phyloP scores from a whole-genome alignment of 2,329 filamentous ascomycete genomes.

The Lecanosticta acicola region DNA sequence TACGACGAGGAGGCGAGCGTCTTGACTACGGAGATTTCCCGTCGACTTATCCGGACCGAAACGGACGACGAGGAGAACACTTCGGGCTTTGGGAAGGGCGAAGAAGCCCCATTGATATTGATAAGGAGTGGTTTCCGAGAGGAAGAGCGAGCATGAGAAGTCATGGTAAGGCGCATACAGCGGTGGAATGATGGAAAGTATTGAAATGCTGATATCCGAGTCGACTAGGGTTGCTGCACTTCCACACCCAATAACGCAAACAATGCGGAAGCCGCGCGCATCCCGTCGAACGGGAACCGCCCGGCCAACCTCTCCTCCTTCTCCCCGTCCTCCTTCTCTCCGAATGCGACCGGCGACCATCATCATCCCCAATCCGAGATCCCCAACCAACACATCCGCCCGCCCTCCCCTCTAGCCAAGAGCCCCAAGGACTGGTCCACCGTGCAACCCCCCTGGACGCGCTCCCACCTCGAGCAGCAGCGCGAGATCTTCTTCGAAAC shows the following conservation, averaged over 20 bases:
- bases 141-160: slow-evolving; percentile 10
- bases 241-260: not conserved
- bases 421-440: slow-evolving; percentile 19
- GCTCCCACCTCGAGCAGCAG: slow-evolving; percentile 61
- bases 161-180: slow-evolving; percentile 4
- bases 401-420: slow-evolving; percentile 19
- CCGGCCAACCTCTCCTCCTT: not conserved
- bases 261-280: not conserved
- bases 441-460: slow-evolving; percentile 55
- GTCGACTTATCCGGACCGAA: too few relatives aligned
- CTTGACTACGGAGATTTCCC: too few relatives aligned
- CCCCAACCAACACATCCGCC: slow-evolving; percentile 26
- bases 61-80: too few relatives aligned
- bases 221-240: slow-evolving; percentile 8
- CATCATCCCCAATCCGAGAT: not conserved
- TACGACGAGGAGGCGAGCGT: too few relatives aligned
- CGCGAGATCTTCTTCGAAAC: slow-evolving; percentile 86
- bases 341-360: not conserved
- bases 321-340: not conserved
- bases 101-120: too few relatives aligned
- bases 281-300: not conserved
- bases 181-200: too few relatives aligned
- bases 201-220: too few relatives aligned
- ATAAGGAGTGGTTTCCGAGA: too few relatives aligned
- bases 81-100: not conserved